Base-by-base conservation (phyloP, 2,329 filamentous ascomycete species). In the Alternaria panax region DNA sequence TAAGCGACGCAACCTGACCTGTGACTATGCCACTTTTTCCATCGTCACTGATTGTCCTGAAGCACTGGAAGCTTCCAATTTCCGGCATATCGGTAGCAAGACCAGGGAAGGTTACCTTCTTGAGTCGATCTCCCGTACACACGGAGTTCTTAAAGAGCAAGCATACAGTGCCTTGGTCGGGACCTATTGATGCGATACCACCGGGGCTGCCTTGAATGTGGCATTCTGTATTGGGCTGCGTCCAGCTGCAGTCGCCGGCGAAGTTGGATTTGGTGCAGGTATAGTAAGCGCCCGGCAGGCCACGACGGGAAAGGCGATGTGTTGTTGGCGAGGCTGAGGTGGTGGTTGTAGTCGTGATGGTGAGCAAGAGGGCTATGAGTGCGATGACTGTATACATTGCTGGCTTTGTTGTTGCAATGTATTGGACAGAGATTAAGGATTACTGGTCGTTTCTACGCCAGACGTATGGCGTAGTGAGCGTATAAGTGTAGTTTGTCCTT, bases 241-340 rank as follows among this genome's bases (percentile, higher is more conserved):
- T 66, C 75, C 75, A 77, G 48, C 62, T 66, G 58, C 75, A 77
- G 56, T 65, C 38, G 14, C 71, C 72, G 12, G 59, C 48, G 50
- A 76, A 77, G 40, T 76, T 69, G 27, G 59, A 41, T 11, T 46
- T 58, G 7, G 67, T 67, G 63, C 75, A 77, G 12, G 71, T 70
- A 63, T 76, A 77, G 20, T 76, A 71, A 22, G 73, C 75, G 24
- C 75, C 75, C 18, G 75, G 71, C 22, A 77, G 74, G n/a, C 73
- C 74, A 34, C 74, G 74, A 9, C 65, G 66, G 18, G 67, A 62
- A 18, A 74, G 54, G 16, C 28, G 62, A 12, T 40, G 52, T 55
- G 25, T 28, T 22, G 38, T 50, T 22, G 56, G 51, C 30, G 43
- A 59, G 38, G 25, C 34, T 27, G 46, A 56, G 52, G 24, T 34